phyloP scores from a whole-genome alignment of 2,329 filamentous ascomycete genomes.

The Helotiales sp. region DNA sequence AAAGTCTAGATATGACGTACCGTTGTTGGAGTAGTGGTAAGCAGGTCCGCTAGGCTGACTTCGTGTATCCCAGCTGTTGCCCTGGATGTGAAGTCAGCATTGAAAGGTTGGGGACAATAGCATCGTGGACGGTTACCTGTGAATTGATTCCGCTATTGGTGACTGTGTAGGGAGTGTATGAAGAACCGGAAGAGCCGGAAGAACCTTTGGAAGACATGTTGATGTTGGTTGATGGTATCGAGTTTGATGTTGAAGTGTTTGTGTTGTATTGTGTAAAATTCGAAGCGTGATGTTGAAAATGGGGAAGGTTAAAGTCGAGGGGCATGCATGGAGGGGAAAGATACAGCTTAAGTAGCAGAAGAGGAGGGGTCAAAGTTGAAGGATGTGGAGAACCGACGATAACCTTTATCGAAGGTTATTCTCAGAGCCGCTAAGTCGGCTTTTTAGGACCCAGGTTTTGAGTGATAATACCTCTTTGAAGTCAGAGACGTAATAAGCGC shows the following conservation, averaged over 20 bases:
- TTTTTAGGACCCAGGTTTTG: not conserved
- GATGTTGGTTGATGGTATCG: not conserved
- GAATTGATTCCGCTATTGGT: conserved; percentile 56
- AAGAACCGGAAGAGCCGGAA: conserved; percentile 14
- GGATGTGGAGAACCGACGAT: not conserved
- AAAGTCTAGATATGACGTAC: conserved; percentile 42
- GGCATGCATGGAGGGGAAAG: not conserved
- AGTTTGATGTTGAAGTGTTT: not conserved
- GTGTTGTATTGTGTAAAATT: not conserved
- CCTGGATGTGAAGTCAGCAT: conserved; percentile 42
- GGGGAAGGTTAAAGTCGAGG: not conserved
- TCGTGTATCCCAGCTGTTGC: conserved; percentile 67
- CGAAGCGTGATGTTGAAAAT: not conserved
- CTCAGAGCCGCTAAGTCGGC: not conserved
- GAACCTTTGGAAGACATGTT: conserved; percentile 22
- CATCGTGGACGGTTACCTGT: conserved; percentile 45
- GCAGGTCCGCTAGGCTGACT: conserved; percentile 57
- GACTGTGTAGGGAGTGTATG: conserved; percentile 39
- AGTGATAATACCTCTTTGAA: too few species aligned
- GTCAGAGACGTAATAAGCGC: too few species aligned
- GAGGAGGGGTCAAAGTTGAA: not conserved
- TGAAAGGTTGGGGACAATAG: not conserved
- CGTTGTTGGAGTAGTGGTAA: conserved; percentile 67
- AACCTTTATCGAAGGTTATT: not conserved
- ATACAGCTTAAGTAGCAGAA: not conserved